A percentile compares a stretch with the other conserved stretches of the same genome.
These are phyloP conservation scores for Plectranthus barbatus DNA, from an alignment of 257 asterid genomes.

Conservation along the genomic window DNA sequence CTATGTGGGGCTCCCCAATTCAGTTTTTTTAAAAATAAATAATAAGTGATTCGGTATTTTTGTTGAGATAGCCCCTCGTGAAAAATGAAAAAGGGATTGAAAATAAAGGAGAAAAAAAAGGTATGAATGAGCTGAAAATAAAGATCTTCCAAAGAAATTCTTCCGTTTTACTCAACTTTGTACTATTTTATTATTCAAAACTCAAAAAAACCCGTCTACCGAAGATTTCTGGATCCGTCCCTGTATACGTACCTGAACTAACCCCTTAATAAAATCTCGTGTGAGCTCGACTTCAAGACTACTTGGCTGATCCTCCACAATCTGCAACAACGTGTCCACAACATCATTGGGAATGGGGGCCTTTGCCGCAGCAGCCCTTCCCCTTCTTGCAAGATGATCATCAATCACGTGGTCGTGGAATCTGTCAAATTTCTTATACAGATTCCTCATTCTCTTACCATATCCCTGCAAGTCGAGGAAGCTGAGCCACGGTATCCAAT, in stretches of 20 bases:
- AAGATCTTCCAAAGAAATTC: no score
- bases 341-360: slow-evolving; percentile 2
- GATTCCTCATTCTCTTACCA: slow-evolving; percentile 29
- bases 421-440: slow-evolving; percentile 22
- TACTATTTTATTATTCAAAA: no score
- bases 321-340: slow-evolving; percentile 6
- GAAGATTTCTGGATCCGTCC: no score
- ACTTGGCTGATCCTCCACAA: slow-evolving; percentile 16
- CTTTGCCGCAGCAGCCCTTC: background rate
- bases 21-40: no score
- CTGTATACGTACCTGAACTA: slow-evolving; percentile 6
- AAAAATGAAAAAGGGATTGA: no score
- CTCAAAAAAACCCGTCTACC: no score
- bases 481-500: slow-evolving; percentile 42
- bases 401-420: slow-evolving; percentile 19
- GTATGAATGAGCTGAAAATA: no score
- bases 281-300: slow-evolving; percentile 27
- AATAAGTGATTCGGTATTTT: no score
- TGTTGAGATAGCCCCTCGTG: no score
- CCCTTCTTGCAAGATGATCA: slow-evolving; percentile 14
- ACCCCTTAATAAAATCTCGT: slow-evolving; percentile 23
- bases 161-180: no score
- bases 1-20: no score
- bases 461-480: slow-evolving; percentile 39
- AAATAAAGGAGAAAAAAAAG: no score